Evolutionary conservation across 2,329 filamentous ascomycete genomes (phyloP), one percentile per base, ranked within the genome.

Genomic region (Didymella lethalis): DNA sequence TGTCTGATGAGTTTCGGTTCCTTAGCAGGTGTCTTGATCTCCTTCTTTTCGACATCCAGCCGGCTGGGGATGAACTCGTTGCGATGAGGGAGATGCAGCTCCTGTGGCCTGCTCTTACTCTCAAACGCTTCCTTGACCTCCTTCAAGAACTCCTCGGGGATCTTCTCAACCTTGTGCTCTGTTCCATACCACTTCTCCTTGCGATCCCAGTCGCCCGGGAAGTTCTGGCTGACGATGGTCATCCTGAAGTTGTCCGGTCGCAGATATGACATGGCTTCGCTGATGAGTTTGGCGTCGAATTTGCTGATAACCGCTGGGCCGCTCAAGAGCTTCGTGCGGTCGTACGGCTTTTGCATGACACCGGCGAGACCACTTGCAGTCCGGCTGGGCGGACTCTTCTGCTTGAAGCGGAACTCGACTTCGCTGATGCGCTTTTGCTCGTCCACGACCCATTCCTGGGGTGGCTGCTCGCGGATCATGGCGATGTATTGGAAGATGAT

Each of bases 131-230:
- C 79, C 53, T 85, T 83, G 61, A 97, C 83, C 49, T 92, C 88
- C 11, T 83, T 80, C 75, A 96, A 82, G 67, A 97, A 89, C 18
- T 93, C 88, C 14, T 84, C 74, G 0, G 93, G 88, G 34, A 99
- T 91, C 72, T 88, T 90, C 73, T 96, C 90, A 31, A 89, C 85
- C 63, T 88, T 91, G 79, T 97, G 96, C 72, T 98, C 93, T 0
- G 95, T 99, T 8, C 94, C 94, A 69, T 99, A 99, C 95, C 95
- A 99, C 74, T 93, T 92, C 80, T 99, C 95, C 73, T 90, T 96
- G 75, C 89, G 81, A 64, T 96, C 85, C 91, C 92, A 97, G 50
- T 87, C 85, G 0, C 92, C 93, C 0, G 93, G 93, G 66, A 89
- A 90, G 8, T 91, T 89, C 71, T 93, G 91, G 25, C 92, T 94